Base-by-base conservation (phyloP, 1,139 yeast genomes). In the Pichia sp. region DNA sequence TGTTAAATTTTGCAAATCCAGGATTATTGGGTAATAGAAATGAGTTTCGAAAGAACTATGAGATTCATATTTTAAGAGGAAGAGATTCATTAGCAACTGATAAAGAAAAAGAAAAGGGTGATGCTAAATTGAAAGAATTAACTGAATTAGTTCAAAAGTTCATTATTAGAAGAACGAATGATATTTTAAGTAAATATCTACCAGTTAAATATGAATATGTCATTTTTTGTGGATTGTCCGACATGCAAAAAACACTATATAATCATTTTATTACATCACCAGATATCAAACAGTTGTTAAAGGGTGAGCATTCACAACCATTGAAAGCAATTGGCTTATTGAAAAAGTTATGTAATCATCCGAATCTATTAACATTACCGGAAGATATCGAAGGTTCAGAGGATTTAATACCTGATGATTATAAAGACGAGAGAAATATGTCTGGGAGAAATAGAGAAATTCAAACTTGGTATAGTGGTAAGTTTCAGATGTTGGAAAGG, bases 151-250 rank as follows among this genome's bases (percentile, higher is more conserved):
- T 94, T 2, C 86, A 92, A 40, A 85, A 82, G 57, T 89, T 90
- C 63, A 92, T 94, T 63, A 94, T 92, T 53, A 77, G 99, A 62
- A 80, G 99, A 62, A 90, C 98, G 0, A 92, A 92, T 67, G 98
- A 94, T 66, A 87, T 92, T 57, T 72, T 92, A 51, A 85, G 97
- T 40, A 92, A 92, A 66, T 92, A 92, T 61, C 72, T 92, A 50
- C 98, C 98, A 0, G 87, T 94, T 56, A 92, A 92, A 65, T 90
- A 89, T 64, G 99, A 92, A 64, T 96, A 92, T 65, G 98, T 92
- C 39, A 83, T 92, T 16, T 92, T 92, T 64, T 90, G 95, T 50
- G 84, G 83, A 29, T 70, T 92, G 49, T 77, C 94, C 2, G 89
- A 89, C 1, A 74, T 90, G 69, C 99, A 92, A 65, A 70, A 72